Percentiles rank a stretch among this genome's conserved stretches.
Evolutionary conservation across 805 yeast genomes (phyloP).

Genomic region (Metschnikowia picachoensis): DNA sequence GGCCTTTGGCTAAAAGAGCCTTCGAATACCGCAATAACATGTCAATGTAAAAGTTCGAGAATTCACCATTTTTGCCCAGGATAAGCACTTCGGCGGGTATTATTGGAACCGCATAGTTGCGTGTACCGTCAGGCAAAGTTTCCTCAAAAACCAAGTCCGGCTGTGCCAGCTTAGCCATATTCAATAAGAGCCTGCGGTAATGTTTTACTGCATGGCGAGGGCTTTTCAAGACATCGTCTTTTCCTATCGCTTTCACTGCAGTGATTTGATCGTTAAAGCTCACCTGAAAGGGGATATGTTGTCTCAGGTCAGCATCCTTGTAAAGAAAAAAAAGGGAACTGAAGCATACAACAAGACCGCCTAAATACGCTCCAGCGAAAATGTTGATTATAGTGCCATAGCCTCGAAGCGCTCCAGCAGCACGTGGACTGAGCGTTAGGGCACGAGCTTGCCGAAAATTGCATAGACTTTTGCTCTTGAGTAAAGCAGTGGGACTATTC

Average conservation of each 20-base stretch:
- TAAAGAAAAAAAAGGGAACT: constrained; percentile 39
- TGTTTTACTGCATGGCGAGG: constrained; percentile 43
- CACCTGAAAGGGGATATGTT: constrained; percentile 39
- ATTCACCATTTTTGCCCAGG: constrained; percentile 25
- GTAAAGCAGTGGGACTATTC: not conserved
- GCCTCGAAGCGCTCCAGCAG: constrained; percentile 17
- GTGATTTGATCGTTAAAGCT: constrained; percentile 29
- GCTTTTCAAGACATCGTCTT: constrained; percentile 39
- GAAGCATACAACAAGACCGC: constrained; percentile 35
- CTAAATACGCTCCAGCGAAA: constrained; percentile 41
- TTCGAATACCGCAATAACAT: constrained; percentile 39
- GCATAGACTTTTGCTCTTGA: not conserved
- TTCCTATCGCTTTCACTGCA: constrained; percentile 41
- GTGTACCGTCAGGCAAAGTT: constrained; percentile 15
- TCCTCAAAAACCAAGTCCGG: constrained; percentile 28
- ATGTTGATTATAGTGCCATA: constrained; percentile 34
- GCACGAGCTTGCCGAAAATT: not conserved
- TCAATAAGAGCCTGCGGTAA: constrained; percentile 35
- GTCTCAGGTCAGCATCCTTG: constrained; percentile 36
- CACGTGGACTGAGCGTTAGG: constrained; percentile 2
- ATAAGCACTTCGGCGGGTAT: constrained; percentile 29
- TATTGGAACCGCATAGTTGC: constrained; percentile 33
- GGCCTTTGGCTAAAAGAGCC: constrained; percentile 40
- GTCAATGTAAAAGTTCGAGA: constrained; percentile 42
- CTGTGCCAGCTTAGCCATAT: constrained; percentile 28